phyloP scores from a whole-genome alignment of 2,329 filamentous ascomycete genomes.

The Pseudovirgaria hyperparasitica region DNA sequence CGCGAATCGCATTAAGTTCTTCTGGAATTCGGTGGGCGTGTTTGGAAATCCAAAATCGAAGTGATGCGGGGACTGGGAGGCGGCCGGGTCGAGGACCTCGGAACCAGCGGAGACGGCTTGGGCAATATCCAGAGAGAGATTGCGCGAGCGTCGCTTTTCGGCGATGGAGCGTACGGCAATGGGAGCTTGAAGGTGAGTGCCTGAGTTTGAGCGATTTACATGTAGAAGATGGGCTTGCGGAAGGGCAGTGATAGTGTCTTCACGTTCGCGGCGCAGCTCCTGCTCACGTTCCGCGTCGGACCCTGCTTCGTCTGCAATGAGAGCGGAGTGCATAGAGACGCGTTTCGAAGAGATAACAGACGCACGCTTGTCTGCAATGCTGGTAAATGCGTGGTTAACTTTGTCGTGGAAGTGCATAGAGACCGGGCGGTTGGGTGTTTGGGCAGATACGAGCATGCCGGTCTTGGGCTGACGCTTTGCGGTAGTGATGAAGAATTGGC shows the following conservation, averaged over 20 bases:
- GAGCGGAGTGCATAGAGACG: constrained; percentile 68
- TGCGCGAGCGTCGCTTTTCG: constrained; percentile 28
- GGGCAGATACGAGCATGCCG: constrained; percentile 38
- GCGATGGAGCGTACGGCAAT: constrained; percentile 19
- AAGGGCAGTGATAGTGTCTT: constrained; percentile 73
- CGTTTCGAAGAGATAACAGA: constrained; percentile 37
- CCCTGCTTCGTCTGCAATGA: constrained; percentile 70
- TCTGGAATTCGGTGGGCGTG: constrained; percentile 78
- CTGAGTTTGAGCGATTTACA: constrained; percentile 12
- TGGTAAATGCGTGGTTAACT: constrained; percentile 76
- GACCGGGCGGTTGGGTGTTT: constrained; percentile 43
- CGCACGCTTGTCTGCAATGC: constrained; percentile 61
- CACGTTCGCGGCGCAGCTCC: constrained; percentile 67
- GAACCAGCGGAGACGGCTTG: constrained; percentile 20
- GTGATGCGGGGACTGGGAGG: constrained; percentile 16
- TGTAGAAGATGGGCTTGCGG: constrained; percentile 41
- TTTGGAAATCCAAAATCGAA: constrained; percentile 58
- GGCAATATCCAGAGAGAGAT: constrained; percentile 30
- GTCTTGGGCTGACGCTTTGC: constrained; percentile 45
- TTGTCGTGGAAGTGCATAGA: constrained; percentile 73
- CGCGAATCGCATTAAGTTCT: constrained; percentile 80
- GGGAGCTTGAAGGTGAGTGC: constrained; percentile 15
- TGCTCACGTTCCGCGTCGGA: constrained; percentile 69
- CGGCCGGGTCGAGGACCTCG: constrained; percentile 30
- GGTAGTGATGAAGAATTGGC: constrained; percentile 88